Evolutionary conservation across 345 rosid species (phyloP).

Genomic region (Melaleuca quinquenervia): DNA sequence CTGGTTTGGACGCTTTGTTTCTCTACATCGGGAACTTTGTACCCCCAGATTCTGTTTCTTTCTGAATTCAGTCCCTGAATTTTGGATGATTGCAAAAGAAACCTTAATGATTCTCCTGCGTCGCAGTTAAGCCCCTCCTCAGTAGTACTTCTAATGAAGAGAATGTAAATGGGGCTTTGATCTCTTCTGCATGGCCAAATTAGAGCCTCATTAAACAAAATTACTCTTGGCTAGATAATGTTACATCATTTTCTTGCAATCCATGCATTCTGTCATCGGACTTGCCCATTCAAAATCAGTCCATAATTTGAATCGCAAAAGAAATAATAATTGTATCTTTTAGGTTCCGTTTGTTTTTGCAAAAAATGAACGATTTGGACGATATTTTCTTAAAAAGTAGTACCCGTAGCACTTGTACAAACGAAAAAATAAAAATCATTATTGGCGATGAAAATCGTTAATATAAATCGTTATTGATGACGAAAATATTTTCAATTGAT

Average conservation of each 20-base stretch:
- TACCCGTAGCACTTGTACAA: no score
- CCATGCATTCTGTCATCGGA: fast-evolving
- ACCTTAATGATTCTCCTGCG: neutral
- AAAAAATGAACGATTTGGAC: no score
- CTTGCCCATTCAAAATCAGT: neutral
- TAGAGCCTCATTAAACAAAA: neutral
- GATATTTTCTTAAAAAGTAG: no score
- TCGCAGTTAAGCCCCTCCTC: neutral
- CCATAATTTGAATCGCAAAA: neutral
- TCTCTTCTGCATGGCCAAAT: neutral
- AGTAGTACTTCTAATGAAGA: neutral
- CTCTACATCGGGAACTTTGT: neutral
- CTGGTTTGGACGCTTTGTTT: neutral
- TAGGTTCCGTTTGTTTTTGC: neutral
- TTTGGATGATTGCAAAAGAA: neutral
- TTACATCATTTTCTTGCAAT: neutral
- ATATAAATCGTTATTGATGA: no score
- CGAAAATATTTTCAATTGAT: no score
- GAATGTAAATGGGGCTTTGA: neutral
- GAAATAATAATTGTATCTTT: neutral
- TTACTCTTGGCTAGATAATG: neutral
- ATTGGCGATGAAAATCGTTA: no score
- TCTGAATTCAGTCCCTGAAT: neutral
- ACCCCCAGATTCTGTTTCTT: neutral
- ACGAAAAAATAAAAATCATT: no score